Evolutionary conservation across 441 rosid species (phyloP), one percentile per base, ranked within the genome.

Genomic region (Lagerstroemia fauriei): DNA sequence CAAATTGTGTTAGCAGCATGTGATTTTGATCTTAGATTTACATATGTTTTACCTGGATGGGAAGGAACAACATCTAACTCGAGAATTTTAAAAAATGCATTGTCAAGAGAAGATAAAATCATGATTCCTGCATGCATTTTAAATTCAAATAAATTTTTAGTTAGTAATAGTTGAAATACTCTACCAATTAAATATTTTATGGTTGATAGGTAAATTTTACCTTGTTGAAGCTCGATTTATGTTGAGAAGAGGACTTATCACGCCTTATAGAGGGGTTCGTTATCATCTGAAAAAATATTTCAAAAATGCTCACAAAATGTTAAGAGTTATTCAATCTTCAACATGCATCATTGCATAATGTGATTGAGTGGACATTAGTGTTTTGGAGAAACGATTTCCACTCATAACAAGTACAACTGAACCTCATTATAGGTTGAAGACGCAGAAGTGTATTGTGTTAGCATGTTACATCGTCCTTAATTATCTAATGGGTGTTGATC

Each of bases 21-120:
- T 31, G n/a, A 46, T 48, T 75, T 76, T 66, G 48, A 76, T 20
- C 9, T 76, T 7, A 81, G 41, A n/a, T 75, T 81, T 66, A 81
- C 73, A 0, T 81, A 81, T 44, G 24, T 59, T 9, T 46, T 81
- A 65, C 25, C 46, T 51, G 51, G 75, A 24, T 65, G 75, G 68
- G 41, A 75, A 50, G 75, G 48, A 3, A 29, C n/a, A 4, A 16
- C 66, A 24, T 57, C 41, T 0, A 31, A 57, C 24, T 69, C 68
- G 1, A 79, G 34, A 50, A 50, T 79, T 0, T 4, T 73, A 27
- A 66, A 44, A 61, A 7, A 73, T 41, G 38, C 71, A 4, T 38
- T 73, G 32, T 20, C n/a, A 56, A 34, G 34, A 27, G 8, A 31
- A 32, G 34, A 34, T n/a, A 41, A 38, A 2, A 20, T 81, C 10